Evolutionary conservation across 306 rosid genomes (phyloP), one percentile per base, ranked within the genome.

Genomic region (Crotalaria pallida): DNA sequence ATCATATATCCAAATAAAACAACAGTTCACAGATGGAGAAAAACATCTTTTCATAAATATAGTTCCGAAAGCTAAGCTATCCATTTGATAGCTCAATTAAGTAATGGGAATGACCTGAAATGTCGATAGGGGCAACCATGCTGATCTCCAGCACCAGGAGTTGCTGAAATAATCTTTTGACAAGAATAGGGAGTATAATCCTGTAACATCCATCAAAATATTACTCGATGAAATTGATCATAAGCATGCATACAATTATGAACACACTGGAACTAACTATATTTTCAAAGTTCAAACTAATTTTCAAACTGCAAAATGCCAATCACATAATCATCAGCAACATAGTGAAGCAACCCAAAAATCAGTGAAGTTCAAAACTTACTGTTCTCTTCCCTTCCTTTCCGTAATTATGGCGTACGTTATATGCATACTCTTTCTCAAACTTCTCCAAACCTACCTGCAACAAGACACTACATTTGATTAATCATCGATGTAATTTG

Each of bases 51-150:
- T 34, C 50, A 61, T 47, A 44, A 24, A 7, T 59, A 67, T 15
- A 17, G n/a, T 48, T 63, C 33, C 15, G 9, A 68, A 56, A 71
- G 65, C n/a, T 67, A 51, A 41, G 69, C 4, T 56, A 71, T 65
- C 24, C 29, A 34, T 7, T 22, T 17, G 47, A 12, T 16, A 52
- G 65, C 21, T 67, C 74, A 33, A 59, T 33, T 40, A 18, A 56
- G 66, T 49, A 21, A 41, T 44, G 40, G 55, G 72, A 74, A 72
- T 49, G 49, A 94, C 97, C 95, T 87, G 89, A 94, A 94, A 82
- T 91, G 96, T 75, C 96, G 87, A 75, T 94, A 94, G n/a, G 99
- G 99, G 82, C 97, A 94, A 59, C 99, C 99, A 77, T 94, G 99
- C 65, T 94, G 97, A 87, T 94, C 97, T 78, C 99, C 99, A 59